Percentiles rank a stretch among this genome's conserved stretches.
Evolutionary conservation across 495 filamentous ascomycete genomes (phyloP).

Genomic region (Penicillium psychrofluorescens): DNA sequence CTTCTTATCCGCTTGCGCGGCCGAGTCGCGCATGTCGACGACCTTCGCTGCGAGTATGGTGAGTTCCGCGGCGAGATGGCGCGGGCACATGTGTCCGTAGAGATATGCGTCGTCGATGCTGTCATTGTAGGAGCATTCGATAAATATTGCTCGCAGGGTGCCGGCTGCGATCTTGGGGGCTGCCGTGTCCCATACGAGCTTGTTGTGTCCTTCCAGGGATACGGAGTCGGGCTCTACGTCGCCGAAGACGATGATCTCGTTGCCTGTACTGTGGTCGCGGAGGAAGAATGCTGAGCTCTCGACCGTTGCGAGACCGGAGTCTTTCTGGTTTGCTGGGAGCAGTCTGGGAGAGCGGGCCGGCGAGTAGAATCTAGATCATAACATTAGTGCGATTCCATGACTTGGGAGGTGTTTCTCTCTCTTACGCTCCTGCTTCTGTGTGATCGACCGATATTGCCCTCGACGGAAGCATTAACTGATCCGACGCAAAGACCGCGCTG

Average conservation of each 20-base stretch:
- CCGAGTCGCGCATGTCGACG: slow-evolving; percentile 12
- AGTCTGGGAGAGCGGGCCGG: slow-evolving; percentile 24
- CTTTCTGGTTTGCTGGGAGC: slow-evolving; percentile 12
- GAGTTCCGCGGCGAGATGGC: slow-evolving; percentile 73
- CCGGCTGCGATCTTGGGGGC: slow-evolving; percentile 71
- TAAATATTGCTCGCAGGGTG: slow-evolving; percentile 71
- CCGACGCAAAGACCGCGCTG: slow-evolving; percentile 33
- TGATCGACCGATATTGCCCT: slow-evolving; percentile 25
- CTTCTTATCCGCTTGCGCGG: slow-evolving; percentile 10
- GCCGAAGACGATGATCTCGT: slow-evolving; percentile 86
- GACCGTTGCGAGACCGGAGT: slow-evolving; percentile 36
- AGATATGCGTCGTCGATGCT: slow-evolving; percentile 63
- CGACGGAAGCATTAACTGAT: slow-evolving; percentile 21
- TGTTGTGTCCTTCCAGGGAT: slow-evolving; percentile 72
- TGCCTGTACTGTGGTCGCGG: slow-evolving; percentile 56
- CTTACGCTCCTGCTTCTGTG: slow-evolving; percentile 23
- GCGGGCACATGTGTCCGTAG: slow-evolving; percentile 82
- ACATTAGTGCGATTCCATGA: too few species aligned
- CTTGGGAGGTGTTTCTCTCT: neutral
- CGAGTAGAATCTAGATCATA: slow-evolving; percentile 15
- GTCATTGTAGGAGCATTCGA: slow-evolving; percentile 91
- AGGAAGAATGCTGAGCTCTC: slow-evolving; percentile 93
- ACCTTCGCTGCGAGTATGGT: slow-evolving; percentile 63
- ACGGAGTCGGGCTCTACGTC: slow-evolving; percentile 90
- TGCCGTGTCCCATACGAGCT: slow-evolving; percentile 72